Conservation (phyloP, 169 alveolate species). For the Blepharisma undulans region DNA sequence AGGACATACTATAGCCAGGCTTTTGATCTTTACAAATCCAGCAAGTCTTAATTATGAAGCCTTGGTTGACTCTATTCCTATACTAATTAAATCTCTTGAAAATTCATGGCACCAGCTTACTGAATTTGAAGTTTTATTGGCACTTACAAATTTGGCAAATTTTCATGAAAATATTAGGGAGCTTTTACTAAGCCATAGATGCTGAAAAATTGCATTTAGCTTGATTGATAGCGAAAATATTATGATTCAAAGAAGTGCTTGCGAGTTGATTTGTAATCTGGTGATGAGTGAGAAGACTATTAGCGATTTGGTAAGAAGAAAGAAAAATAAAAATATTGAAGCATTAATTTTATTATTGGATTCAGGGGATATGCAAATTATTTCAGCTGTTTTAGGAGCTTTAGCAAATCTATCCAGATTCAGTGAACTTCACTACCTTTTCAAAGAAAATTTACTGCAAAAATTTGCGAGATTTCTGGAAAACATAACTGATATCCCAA, state of each 20-base stretch:
- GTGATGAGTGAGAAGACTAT: not conserved
- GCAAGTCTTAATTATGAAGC: not conserved
- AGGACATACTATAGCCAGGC: not conserved
- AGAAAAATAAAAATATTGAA: not conserved
- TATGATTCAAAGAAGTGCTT: not conserved
- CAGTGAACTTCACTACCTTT: not conserved
- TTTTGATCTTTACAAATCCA: not conserved
- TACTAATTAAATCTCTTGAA: not conserved
- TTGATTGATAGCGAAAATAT: not conserved
- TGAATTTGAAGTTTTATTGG: not conserved
- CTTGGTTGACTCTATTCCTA: not conserved
- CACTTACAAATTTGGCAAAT: not conserved
- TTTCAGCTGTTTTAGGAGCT: not conserved
- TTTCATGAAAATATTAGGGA: not conserved
- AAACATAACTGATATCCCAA: not conserved
- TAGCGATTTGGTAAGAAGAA: too few species aligned
- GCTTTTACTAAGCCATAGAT: not conserved
- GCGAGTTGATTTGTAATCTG: not conserved
- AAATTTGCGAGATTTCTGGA: not conserved
- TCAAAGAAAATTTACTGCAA: not conserved
- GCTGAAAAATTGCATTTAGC: not conserved
- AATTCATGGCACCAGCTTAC: not conserved
- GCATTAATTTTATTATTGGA: not conserved
- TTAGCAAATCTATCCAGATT: not conserved
- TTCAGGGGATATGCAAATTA: not conserved